Evolutionary conservation across 176 grass and related monocot species (phyloP), one percentile per base, ranked within the genome.

Genomic region (Aegilops bicornis): DNA sequence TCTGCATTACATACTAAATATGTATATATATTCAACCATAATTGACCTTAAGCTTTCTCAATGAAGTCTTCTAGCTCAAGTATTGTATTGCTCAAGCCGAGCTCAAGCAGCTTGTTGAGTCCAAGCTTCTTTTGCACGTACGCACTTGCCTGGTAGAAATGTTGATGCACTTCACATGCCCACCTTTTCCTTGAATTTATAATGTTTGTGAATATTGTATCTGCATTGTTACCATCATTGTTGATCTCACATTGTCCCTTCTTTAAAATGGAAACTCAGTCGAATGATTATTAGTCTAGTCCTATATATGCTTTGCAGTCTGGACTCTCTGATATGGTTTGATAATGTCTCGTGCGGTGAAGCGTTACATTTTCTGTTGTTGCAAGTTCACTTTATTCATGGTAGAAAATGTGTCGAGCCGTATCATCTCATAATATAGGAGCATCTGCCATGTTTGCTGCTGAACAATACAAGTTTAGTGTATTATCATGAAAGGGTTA

Each of bases 1-100:
- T 76, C 20, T 76, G 20, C n/a, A 64, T 6, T 63, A 17, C 31
- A n/a, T 84, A 10, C 15, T 32, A 48, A 77, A 22, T 43, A 72
- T 25, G 15, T 74, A 73, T 80, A 73, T 80, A 30, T 56, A 60
- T 42, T 72, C 33, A 83, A 73, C 32, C n/a, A 9, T 83, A 40
- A 73, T 60, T 19, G 36, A 29, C 42, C 24, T 42, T n/a, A 43
- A 48, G 32, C 3, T 76, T 76, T 50, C 37, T 65, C 11, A 69
- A 73, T 60, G 39, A 75, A 10, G 69, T 14, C 13, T 62, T 63
- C 17, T 9, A 19, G 37, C 61, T 76, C 25, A 77, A 56, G 1
- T 56, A 31, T 59, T 35, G 9, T 27, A 60, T 60, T 36, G 52
- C 76, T 64, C n/a, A 2, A 27, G 59, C 35, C 14, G 37, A 47